A percentile compares a stretch with the other conserved stretches of the same genome.
phyloP scores from a whole-genome alignment of 2,329 filamentous ascomycete species.

The Cladosporium sp. region DNA sequence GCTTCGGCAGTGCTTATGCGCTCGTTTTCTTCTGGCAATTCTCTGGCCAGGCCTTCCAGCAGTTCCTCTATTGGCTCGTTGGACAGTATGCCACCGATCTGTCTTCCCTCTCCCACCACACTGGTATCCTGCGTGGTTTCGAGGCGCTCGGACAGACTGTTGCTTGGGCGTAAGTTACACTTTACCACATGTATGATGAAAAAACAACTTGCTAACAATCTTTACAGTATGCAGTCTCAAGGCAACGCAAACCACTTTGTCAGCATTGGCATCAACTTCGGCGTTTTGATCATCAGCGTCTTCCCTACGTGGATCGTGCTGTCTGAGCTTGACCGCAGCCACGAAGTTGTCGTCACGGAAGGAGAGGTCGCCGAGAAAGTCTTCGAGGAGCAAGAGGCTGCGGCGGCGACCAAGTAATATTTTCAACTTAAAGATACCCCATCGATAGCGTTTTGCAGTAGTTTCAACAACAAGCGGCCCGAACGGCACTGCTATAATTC shows the following conservation, averaged over 20 bases:
- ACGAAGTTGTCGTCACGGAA: constrained; percentile 26
- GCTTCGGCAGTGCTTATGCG: constrained; percentile 38
- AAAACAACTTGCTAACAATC: constrained; percentile 21
- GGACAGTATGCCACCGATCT: constrained; percentile 40
- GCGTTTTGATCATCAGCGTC: constrained; percentile 35
- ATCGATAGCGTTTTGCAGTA: constrained; percentile 10
- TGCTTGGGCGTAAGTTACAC: constrained; percentile 37
- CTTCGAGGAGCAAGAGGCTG: constrained; percentile 1
- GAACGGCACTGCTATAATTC: constrained; percentile 12
- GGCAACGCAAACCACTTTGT: constrained; percentile 40
- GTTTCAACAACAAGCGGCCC: constrained; percentile 18
- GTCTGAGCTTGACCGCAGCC: constrained; percentile 35
- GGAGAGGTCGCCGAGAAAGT: not conserved
- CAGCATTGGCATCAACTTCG: constrained; percentile 40
- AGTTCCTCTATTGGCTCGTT: constrained; percentile 40
- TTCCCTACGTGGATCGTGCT: constrained; percentile 38
- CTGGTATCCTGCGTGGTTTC: constrained; percentile 39
- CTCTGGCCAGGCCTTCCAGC: constrained; percentile 39
- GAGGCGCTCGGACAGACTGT: constrained; percentile 40
- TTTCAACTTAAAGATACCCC: constrained; percentile 16
- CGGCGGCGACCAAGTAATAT: not conserved
- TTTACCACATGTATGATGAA: not conserved
- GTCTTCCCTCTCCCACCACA: constrained; percentile 36
- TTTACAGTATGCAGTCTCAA: constrained; percentile 36
- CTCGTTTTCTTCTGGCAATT: constrained; percentile 33